These are phyloP conservation scores for Colletotrichum sp. DNA, from an alignment of 2,329 filamentous ascomycete genomes.

Conservation along the genomic window DNA sequence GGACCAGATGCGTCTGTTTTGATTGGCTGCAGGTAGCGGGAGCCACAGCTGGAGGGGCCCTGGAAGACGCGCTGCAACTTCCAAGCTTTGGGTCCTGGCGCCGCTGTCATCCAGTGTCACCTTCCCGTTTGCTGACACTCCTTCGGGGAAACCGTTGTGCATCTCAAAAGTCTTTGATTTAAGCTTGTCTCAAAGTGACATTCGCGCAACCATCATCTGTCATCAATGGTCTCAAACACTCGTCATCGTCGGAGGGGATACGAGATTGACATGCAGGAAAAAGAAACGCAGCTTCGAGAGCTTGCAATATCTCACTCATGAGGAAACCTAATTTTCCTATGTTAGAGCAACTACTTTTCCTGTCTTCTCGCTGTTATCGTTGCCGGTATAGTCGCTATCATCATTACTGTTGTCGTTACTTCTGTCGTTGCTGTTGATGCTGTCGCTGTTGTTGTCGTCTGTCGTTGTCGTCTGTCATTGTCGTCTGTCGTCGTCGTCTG, in stretches of 20 bases:
- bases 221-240: not conserved
- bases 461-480: too few species aligned
- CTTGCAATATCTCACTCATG: not conserved
- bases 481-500: too few species aligned
- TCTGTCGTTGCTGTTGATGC: too few species aligned
- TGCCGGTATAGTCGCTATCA: too few species aligned
- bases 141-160: not conserved
- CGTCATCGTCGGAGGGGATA: not conserved
- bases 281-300: not conserved
- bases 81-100: not conserved
- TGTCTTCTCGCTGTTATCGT: too few species aligned
- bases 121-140: not conserved
- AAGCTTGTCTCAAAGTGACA: not conserved
- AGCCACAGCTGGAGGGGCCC: not conserved
- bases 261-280: not conserved
- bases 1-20: not conserved
- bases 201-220: not conserved
- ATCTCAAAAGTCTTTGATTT: not conserved
- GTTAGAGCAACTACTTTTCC: too few species aligned
- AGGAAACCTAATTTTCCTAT: too few species aligned
- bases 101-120: slow-evolving; percentile 11
- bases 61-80: not conserved
- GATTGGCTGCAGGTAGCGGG: not conserved
- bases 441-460: too few species aligned
- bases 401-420: too few species aligned